Percentiles rank a stretch among this genome's conserved stretches.
These are phyloP conservation scores for Fusarium verrucosum DNA, from an alignment of 2,329 filamentous ascomycete species.

Conservation along the genomic window DNA sequence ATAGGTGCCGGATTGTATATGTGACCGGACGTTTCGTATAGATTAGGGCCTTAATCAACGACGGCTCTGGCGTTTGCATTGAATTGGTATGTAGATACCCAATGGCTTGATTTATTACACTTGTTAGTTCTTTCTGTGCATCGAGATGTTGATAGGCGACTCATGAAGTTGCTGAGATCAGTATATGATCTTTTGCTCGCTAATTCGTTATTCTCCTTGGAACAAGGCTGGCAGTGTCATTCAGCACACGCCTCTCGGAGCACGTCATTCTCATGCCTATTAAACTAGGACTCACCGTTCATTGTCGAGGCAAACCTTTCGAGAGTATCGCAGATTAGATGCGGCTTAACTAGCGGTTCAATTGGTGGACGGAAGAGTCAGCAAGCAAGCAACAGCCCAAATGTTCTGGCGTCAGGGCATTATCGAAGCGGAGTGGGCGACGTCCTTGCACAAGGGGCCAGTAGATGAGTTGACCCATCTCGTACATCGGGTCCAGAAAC, in stretches of 20 bases:
- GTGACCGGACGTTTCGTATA: no score
- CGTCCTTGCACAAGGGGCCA: conserved; percentile 19
- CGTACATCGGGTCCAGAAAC: conserved; percentile 2
- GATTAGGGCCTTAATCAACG: conserved; percentile 15
- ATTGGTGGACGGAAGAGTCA: conserved; percentile 32
- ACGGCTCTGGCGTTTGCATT: conserved; percentile 30
- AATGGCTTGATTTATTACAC: conserved; percentile 4
- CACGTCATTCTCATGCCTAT: conserved; percentile 20
- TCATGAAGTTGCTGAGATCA: neutral
- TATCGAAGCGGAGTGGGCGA: conserved; percentile 30
- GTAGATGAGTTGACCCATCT: conserved; percentile 29
- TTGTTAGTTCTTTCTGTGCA: neutral
- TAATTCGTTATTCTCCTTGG: neutral
- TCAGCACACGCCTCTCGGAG: conserved; percentile 4
- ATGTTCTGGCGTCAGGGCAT: conserved; percentile 10
- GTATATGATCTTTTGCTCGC: neutral
- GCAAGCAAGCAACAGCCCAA: neutral
- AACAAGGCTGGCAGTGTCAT: neutral
- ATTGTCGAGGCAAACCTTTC: conserved; percentile 1
- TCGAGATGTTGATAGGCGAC: conserved; percentile 5
- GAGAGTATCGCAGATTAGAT: conserved; percentile 31
- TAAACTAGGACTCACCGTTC: conserved; percentile 11
- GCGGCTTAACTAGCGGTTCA: conserved; percentile 1
- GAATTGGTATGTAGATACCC: conserved; percentile 20
- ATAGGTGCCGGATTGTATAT: no score